Base-by-base conservation (phyloP, 352 stramenopile genomes). In the Phytophthora pini region DNA sequence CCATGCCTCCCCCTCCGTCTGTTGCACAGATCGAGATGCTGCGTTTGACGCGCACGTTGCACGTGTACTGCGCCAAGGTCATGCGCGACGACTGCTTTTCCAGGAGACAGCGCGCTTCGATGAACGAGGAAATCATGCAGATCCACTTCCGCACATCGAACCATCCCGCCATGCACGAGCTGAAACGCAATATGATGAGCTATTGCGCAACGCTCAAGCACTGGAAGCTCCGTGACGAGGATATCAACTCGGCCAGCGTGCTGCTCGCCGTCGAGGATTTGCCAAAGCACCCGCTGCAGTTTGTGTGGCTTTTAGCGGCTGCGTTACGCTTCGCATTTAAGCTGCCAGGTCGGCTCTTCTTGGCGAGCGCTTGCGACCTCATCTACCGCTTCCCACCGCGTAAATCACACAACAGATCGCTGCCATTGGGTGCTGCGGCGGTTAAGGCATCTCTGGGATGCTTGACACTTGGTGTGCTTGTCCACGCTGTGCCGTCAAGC, bases 51-150 rank as follows among this genome's bases (percentile, higher is more conserved):
- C 79, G 80, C 5, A 89, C 79, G 51, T 69, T 92, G 15, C 81
- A 92, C 60, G 80, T 92, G 22, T 87, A 85, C 53, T 92, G 83
- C 53, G 82, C 80, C 22, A 87, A 87, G 46, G 76, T 89, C 4
- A 72, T 84, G 34, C 72, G 74, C 13, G 81, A 92, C 65, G 80
- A 90, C 57, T 90, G 80, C 60, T 92, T 92, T 40, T 90, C 83
- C 15, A 66, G 79, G 34, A 72, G 83, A 49, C 83, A 92, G 63
- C 87, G 87, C 36, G 83, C 83, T 27, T 92, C 79, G 4, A 90
- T 92, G 80, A 92, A 92, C 65, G 83, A 92, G 59, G 83, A 92
- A 46, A 88, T 90, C 36, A 64, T 92, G 58, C 83, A 92, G 63
- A 92, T 90, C 60, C 79, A 90, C 53, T 90, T 90, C 51, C 83